Base-by-base conservation (phyloP, 129 eudicot species). In the Lonicera japonica region DNA sequence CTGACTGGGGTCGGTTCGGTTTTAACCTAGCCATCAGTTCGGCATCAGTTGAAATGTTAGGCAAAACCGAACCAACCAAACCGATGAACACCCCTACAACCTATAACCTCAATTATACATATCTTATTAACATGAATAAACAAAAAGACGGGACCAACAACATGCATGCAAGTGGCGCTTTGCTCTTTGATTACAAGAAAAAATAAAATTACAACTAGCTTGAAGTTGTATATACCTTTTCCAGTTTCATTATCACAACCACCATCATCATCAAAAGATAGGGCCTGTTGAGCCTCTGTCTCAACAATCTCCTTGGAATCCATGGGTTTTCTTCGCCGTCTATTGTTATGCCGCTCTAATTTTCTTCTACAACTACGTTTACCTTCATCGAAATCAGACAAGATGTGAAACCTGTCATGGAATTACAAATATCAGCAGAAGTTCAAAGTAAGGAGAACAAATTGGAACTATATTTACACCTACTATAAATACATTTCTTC, bases 281-380 rank as follows among this genome's bases (percentile, higher is more conserved):
- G 22, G 40, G 25, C 54, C 18, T 61, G 73, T 51, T 75, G 82
- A 71, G 69, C 54, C 24, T 84, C 86, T 34, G 60, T 77, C 29
- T 70, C 81, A 46, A 40, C 50, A 64, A 74, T 71, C 17, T 69
- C 86, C 74, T 89, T 82, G 60, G 88, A 38, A 39, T 82, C 86
- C 1, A 69, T 48, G 38, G 86, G 67, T 79, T 87, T 87, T 73
- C 97, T 87, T 70, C 97, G 76, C 15, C 97, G 87, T 39, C 97
- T 75, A 55, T 80, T 86, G 60, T 91, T 91, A 65, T 91, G 96
- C 13, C 95, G 89, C 66, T 91, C 96, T 75, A 91, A 72, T 78
- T 91, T 91, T 68, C 96, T 83, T 68, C 97, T 79, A 66, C 97
- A 91, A 80, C 97, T 91, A 63, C 97, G 97, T 66, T 91, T 91